Evolutionary conservation across 805 yeast genomes (phyloP), one percentile per base, ranked within the genome.

Genomic region (Hanseniaspora valbyensis): DNA sequence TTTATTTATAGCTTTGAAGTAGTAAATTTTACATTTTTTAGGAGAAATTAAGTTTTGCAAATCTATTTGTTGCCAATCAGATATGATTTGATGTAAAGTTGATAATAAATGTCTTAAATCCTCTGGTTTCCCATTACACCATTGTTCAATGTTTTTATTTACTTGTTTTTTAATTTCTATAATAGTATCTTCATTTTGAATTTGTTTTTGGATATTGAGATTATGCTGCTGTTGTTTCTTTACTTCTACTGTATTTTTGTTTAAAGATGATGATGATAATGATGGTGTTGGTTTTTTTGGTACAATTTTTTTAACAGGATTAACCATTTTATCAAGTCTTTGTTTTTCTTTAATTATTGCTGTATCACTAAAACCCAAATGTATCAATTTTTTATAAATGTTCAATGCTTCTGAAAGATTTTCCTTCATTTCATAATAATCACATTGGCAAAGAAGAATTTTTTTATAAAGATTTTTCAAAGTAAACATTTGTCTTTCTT

Each of bases 1-100:
- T 45, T 78, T 75, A 0, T 96, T 81, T 57, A 92, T 86, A 4
- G 96, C 87, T 64, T 83, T 85, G 88, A 92, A 80, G 39, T 92
- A 92, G 18, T 72, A 71, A 33, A 90, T 69, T 63, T 90, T 90
- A 34, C 88, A 96, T 62, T 84, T 88, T 58, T 88, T 89, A 18
- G 95, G 90, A 55, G 89, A 69, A 53, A 92, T 92, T 53, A 92
- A 69, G 52, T 90, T 96, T 3, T 81, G 72, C 60, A 82, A 64
- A 1, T 79, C 63, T 4, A 16, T 74, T 69, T 55, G 74, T 74
- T 8, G 10, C 94, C 92, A 84, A 1, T 75, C 55, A 42, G 73
- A 77, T 12, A 92, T 65, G 16, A 92, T 73, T 1, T 67, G 64
- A 33, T 84, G 80, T 52, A 92, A 66, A 2, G 87, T 74, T 1